phyloP scores from a whole-genome alignment of 2,329 filamentous ascomycete species.

The Pseudogymnoascus sp. region DNA sequence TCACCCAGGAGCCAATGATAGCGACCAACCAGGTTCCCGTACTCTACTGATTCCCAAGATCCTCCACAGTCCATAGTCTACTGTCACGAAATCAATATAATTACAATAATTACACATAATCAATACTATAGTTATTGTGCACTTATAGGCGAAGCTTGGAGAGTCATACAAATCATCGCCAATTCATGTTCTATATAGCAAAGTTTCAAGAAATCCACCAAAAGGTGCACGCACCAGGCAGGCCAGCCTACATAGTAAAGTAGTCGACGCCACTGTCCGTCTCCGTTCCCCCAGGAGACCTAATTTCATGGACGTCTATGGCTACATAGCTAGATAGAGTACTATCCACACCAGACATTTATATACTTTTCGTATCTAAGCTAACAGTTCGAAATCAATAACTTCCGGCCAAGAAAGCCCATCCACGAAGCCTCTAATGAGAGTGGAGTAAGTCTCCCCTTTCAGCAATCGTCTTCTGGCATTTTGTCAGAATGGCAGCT shows the following conservation, averaged over 20 bases:
- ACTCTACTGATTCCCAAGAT: neutral
- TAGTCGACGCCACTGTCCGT: neutral
- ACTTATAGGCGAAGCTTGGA: neutral
- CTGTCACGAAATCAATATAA: neutral
- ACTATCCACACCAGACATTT: neutral
- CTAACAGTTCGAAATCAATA: neutral
- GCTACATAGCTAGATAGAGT: neutral
- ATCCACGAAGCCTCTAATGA: constrained; percentile 14
- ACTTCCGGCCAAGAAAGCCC: neutral
- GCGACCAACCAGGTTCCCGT: neutral
- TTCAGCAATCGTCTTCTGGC: constrained; percentile 44
- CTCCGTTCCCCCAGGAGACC: neutral
- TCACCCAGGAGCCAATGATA: neutral
- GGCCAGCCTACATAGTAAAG: neutral
- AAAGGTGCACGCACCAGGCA: neutral
- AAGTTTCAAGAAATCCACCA: neutral
- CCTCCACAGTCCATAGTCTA: neutral
- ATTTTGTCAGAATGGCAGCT: constrained; percentile 69
- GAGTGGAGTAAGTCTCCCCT: constrained; percentile 27
- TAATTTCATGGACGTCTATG: neutral
- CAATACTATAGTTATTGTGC: neutral
- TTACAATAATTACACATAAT: neutral
- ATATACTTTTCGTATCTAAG: neutral
- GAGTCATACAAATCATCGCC: neutral
- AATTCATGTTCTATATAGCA: constrained; percentile 4